phyloP scores from a whole-genome alignment of 1,139 yeast genomes.

The Geotrichum bryndzae region DNA sequence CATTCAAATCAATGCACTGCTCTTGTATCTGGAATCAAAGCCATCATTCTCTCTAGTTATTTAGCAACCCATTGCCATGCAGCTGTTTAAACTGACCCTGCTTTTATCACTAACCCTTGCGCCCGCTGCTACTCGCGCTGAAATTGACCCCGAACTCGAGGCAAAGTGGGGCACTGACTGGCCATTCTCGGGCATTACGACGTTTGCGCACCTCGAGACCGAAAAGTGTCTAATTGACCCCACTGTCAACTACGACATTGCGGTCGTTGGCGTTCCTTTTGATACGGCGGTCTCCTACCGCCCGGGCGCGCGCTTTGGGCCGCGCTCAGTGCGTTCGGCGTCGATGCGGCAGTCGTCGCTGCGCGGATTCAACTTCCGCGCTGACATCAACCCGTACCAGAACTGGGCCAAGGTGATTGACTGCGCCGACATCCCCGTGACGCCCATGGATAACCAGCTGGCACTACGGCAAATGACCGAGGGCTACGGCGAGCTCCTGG shows the following conservation, averaged over 20 bases:
- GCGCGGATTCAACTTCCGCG: slow-evolving; percentile 65
- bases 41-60: too few relatives aligned
- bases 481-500: slow-evolving; percentile 54
- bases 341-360: slow-evolving; percentile 64
- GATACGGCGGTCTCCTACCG: slow-evolving; percentile 72
- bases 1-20: too few relatives aligned
- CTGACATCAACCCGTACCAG: slow-evolving; percentile 57
- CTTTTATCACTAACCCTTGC: background rate
- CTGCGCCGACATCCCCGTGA: slow-evolving; percentile 77
- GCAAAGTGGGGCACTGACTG: slow-evolving; percentile 28
- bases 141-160: slow-evolving; percentile 16
- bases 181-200: slow-evolving; percentile 48
- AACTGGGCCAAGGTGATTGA: slow-evolving; percentile 66
- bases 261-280: slow-evolving; percentile 68
- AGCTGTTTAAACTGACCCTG: background rate
- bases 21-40: too few relatives aligned
- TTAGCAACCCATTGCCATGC: background rate
- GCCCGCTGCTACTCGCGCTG: background rate
- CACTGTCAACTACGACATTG: slow-evolving; percentile 52
- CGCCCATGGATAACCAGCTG: slow-evolving; percentile 67
- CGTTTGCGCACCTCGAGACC: slow-evolving; percentile 67
- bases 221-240: slow-evolving; percentile 50
- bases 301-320: slow-evolving; percentile 78
- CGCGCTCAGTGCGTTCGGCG: slow-evolving; percentile 65
- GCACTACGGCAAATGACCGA: slow-evolving; percentile 67